Base-by-base conservation (phyloP, 257 asterid genomes). In the Petrea volubilis region DNA sequence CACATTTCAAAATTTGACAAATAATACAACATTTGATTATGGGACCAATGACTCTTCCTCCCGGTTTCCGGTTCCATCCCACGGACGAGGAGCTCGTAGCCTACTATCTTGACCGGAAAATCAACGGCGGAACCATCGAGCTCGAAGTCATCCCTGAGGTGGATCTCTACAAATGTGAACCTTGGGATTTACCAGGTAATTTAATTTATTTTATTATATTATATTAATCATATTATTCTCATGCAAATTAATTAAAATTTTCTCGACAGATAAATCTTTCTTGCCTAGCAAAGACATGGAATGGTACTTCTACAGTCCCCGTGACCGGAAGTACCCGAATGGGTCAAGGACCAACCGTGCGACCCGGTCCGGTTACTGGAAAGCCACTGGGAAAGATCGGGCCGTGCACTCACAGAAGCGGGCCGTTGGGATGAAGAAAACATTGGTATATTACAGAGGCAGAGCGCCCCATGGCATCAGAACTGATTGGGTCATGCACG, bases 261-360 rank as follows among this genome's bases (percentile, higher is more conserved):
- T 12, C 34, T 50, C 3, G 15, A 21, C 79, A 87, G 96, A 85
- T 38, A 87, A 89, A 60, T 85, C 96, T 0, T 73, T 89, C 38
- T 75, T 85, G 79, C 94, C 94, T 0, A 82, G 94, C 80, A 89
- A 89, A 69, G 96, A 89, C 68, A 82, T 89, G 79, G 94, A 87
- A 31, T 89, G 96, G 96, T 89, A 89, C 71, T 89, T 89, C 73
- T 87, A 82, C 70, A 83, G 96, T 44, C 91, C 90, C 6, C 79
- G 93, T 25, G 93, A 89, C 65, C 70, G 90, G 75, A 89, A 89
- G 67, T 89, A 89, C 73, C 96, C 96, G 1, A 89, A 89, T 68
- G 93, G 96, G 72, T 85, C 91, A 43, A 72, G 93, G 77, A 89
- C 96, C 0, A 89, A 89, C 40, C 81, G 93, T 47, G 96, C 96